These are phyloP conservation scores for Vitis cinerea DNA, from an alignment of 164 flowering plant genomes.

Conservation along the genomic window DNA sequence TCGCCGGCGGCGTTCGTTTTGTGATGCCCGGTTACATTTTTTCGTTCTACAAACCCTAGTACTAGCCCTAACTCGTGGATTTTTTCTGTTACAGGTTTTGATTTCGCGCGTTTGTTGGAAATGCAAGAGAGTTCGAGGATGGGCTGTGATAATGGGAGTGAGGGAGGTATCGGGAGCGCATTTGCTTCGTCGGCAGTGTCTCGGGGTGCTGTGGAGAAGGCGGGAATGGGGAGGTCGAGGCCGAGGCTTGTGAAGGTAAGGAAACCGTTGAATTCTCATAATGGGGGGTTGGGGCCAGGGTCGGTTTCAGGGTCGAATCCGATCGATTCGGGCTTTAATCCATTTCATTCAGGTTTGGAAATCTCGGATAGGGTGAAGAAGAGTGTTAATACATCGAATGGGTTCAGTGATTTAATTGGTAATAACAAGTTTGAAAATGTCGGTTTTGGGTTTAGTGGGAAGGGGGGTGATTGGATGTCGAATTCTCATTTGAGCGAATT, in stretches of 20 bases:
- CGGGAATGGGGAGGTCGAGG: constrained; percentile 16
- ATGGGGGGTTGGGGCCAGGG: too few species aligned
- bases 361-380: constrained; percentile 3
- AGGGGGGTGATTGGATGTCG: neutral
- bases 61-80: neutral
- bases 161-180: neutral
- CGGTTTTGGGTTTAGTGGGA: constrained; percentile 2
- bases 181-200: constrained; percentile 5
- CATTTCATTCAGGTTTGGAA: neutral
- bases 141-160: neutral
- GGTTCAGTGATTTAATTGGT: neutral
- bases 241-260: constrained; percentile 30
- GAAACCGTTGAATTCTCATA: neutral
- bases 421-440: neutral
- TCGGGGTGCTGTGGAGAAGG: neutral
- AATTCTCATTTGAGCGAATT: constrained; percentile 1
- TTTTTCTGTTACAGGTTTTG: neutral
- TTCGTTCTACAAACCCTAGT: neutral
- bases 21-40: constrained; percentile 9
- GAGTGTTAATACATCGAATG: neutral
- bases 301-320: neutral
- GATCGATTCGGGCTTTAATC: neutral
- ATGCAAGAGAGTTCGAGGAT: neutral
- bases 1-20: constrained; percentile 24
- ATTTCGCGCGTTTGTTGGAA: neutral